Percentiles rank a stretch among this genome's conserved stretches.
Evolutionary conservation across 257 asterid species (phyloP).

Genomic region (Solanum sitiens): DNA sequence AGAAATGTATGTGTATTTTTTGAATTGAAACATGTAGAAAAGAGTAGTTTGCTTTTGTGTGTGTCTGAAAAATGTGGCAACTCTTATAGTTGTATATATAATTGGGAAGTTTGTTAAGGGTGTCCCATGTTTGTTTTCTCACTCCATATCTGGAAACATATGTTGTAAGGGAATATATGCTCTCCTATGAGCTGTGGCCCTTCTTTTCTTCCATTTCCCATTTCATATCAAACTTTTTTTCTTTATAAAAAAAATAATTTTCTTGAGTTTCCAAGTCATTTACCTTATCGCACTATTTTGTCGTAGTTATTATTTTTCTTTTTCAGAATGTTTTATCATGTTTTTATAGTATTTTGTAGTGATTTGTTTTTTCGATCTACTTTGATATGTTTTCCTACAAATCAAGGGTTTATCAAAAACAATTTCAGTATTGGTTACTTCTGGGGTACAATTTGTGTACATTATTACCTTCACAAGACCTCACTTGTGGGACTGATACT

Average conservation of each 20-base stretch:
- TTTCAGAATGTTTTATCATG: background rate
- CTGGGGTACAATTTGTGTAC: background rate
- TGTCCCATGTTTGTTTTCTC: constrained; percentile 53
- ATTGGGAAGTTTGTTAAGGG: constrained; percentile 40
- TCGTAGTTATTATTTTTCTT: background rate
- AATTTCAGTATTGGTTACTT: too few species aligned
- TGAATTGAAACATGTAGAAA: constrained; percentile 5
- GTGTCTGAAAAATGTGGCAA: constrained; percentile 25
- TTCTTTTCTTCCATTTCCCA: constrained; percentile 50
- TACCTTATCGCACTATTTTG: background rate
- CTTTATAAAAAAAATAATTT: background rate
- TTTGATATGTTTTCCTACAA: background rate
- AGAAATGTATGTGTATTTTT: background rate
- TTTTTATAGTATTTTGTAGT: background rate
- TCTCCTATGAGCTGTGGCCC: constrained; percentile 43
- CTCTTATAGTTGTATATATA: constrained; percentile 35
- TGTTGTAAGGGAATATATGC: constrained; percentile 80
- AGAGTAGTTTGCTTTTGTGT: constrained; percentile 8
- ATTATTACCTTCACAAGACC: background rate
- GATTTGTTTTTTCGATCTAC: background rate
- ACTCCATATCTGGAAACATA: constrained; percentile 86
- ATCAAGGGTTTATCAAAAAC: background rate
- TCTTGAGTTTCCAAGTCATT: background rate
- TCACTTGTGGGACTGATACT: background rate
- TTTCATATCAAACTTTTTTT: constrained; percentile 35